Conservation (phyloP, 2,329 filamentous ascomycete species). For the Fusarium algeriense region DNA sequence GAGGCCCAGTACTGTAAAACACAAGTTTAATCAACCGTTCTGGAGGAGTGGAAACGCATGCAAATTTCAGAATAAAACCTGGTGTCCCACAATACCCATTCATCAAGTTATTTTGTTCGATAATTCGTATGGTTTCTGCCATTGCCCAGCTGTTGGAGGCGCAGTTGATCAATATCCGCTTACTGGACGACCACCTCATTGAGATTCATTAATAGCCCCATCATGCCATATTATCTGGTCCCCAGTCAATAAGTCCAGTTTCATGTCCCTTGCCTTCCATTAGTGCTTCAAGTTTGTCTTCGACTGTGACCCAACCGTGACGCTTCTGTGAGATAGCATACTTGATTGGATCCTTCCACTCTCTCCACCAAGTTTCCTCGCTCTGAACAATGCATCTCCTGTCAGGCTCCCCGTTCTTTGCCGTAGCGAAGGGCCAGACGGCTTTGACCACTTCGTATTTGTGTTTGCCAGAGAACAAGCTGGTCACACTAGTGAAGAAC, state of each 20-base stretch:
- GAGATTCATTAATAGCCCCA: background rate
- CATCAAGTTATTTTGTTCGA: background rate
- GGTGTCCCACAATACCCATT: background rate
- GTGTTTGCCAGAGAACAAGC: slow-evolving; percentile 64
- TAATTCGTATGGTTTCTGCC: background rate
- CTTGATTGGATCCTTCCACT: slow-evolving; percentile 50
- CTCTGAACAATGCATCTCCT: slow-evolving; percentile 64
- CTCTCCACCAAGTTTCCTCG: slow-evolving; percentile 68
- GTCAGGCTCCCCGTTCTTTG: slow-evolving; percentile 58
- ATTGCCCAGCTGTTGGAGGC: background rate
- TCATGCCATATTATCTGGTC: slow-evolving; percentile 48
- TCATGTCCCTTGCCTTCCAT: slow-evolving; percentile 62
- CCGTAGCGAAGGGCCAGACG: slow-evolving; percentile 69
- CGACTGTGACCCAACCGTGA: slow-evolving; percentile 60
- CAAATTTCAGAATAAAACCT: background rate
- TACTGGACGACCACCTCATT: background rate
- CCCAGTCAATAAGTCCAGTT: slow-evolving; percentile 58
- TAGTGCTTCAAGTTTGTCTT: slow-evolving; percentile 65
- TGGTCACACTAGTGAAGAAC: slow-evolving; percentile 65
- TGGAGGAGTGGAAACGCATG: background rate
- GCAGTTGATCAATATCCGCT: background rate
- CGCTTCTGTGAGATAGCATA: slow-evolving; percentile 61
- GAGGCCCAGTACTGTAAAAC: background rate
- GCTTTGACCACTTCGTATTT: slow-evolving; percentile 68
- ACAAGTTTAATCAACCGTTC: background rate